Evolutionary conservation across 1,284 basidiomycete genomes (phyloP).

Genomic region (Trametes versicolor): DNA sequence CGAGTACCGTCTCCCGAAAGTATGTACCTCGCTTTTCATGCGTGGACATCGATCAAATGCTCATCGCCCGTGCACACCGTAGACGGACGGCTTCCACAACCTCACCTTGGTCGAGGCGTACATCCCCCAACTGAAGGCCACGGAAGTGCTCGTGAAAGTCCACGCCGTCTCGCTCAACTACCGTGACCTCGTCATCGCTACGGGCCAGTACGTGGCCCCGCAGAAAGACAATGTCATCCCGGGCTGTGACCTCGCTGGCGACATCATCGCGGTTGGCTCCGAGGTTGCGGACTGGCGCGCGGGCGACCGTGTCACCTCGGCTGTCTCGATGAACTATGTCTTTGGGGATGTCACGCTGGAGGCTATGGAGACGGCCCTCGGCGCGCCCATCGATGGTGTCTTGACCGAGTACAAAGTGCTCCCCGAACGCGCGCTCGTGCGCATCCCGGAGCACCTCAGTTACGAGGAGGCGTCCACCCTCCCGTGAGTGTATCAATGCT

Average conservation of each 20-base stretch:
- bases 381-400: slow-evolving; percentile 60
- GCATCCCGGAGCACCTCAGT: slow-evolving; percentile 44
- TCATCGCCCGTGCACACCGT: neutral
- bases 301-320: slow-evolving; percentile 62
- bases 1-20: neutral
- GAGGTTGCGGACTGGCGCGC: slow-evolving; percentile 54
- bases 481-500: neutral
- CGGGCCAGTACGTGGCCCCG: slow-evolving; percentile 43
- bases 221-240: slow-evolving; percentile 53
- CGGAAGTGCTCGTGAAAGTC: slow-evolving; percentile 58
- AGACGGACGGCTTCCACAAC: slow-evolving; percentile 44
- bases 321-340: slow-evolving; percentile 23
- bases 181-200: slow-evolving; percentile 53
- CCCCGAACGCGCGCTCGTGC: slow-evolving; percentile 35
- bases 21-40: neutral
- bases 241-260: slow-evolving; percentile 70
- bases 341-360: slow-evolving; percentile 22
- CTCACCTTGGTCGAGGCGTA: slow-evolving; percentile 45
- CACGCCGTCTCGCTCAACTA: slow-evolving; percentile 63
- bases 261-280: slow-evolving; percentile 62
- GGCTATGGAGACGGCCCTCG: slow-evolving; percentile 49
- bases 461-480: slow-evolving; percentile 46
- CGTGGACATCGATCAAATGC: neutral
- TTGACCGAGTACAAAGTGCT: slow-evolving; percentile 57
- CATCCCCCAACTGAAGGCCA: slow-evolving; percentile 46